Evolutionary conservation across 2,329 filamentous ascomycete species (phyloP).

Genomic region (Xylaria digitata): DNA sequence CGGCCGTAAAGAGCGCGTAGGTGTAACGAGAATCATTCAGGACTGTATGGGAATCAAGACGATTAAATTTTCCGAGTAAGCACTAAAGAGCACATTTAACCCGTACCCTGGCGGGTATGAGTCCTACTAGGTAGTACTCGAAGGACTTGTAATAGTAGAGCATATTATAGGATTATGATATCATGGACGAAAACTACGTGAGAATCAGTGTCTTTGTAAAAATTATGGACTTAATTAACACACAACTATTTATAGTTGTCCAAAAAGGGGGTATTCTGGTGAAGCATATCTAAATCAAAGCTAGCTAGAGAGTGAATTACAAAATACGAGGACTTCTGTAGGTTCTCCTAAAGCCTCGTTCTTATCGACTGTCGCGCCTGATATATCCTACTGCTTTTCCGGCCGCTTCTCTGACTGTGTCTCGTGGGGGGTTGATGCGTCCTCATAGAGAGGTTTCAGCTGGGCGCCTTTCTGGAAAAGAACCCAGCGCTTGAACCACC

Average conservation of each 20-base stretch:
- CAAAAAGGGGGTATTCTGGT: conserved; percentile 26
- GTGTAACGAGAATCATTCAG: not conserved
- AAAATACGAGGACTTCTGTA: not conserved
- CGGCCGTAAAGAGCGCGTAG: not conserved
- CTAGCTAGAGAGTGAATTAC: conserved; percentile 14
- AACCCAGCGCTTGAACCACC: conserved; percentile 53
- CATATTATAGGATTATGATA: too few species aligned
- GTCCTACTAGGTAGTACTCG: not conserved
- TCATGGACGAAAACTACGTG: too few species aligned
- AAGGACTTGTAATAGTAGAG: too few species aligned
- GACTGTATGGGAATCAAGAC: not conserved
- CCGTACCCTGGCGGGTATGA: not conserved
- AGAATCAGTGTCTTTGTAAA: too few species aligned
- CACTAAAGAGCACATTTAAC: not conserved
- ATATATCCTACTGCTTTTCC: conserved; percentile 2
- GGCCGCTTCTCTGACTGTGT: not conserved
- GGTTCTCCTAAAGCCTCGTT: not conserved
- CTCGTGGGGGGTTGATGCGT: not conserved
- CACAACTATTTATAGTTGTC: conserved; percentile 23
- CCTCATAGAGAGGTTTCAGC: conserved; percentile 48
- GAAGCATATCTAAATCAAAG: conserved; percentile 11
- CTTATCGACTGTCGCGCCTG: not conserved
- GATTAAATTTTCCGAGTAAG: not conserved
- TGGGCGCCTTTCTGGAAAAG: conserved; percentile 48
- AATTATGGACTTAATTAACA: conserved; percentile 6